Base-by-base conservation (phyloP, 73 alveolate species). In the Paramecium primaurelia region DNA sequence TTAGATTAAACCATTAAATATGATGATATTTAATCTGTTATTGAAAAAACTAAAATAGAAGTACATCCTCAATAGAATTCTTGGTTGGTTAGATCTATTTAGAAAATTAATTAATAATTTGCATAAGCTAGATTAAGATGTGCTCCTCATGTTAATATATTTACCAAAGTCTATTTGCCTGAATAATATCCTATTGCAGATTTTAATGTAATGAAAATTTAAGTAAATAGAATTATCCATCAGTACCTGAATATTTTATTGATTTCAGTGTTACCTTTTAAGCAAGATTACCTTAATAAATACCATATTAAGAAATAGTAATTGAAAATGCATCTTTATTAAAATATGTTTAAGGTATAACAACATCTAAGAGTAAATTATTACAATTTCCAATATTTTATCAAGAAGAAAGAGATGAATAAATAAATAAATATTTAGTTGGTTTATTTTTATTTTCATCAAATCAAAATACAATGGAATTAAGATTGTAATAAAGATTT, bases 201-300 rank as follows among this genome's bases (percentile, higher is more conserved):
- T 77, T 77, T 77, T 16, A 37, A 26, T 30, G 86, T 71, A 71
- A 8, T 32, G 8, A 34, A 11, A 10, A 1, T 9, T 71, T 9
- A 34, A 26, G 9, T 49, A 49, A 26, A 14, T 77, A 77, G 90
- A 77, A 77, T 42, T 77, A 77, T 77, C 90, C 90, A 42, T 77
- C 90, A 16, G 42, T 20, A 12, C 90, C 90, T 42, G 90, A 77
- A 77, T 77, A 77, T 77, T 77, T n/a, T 80, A 36, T 80, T 44
- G 91, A 80, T 80, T 44, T 80, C 58, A 45, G 20, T 16, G 28
- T 20, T 36, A 22, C 38, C 3, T 38, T 28, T 80, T 4, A 25
- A 45, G 77, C 26, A 80, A 80, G 30, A 26, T 20, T 44, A 11
- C 77, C 68, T 11, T 22, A n/a, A n/a, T 18, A 37, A 9, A 20